Conservation (phyloP, 2,329 filamentous ascomycete genomes). For the Penicillium decumbens region DNA sequence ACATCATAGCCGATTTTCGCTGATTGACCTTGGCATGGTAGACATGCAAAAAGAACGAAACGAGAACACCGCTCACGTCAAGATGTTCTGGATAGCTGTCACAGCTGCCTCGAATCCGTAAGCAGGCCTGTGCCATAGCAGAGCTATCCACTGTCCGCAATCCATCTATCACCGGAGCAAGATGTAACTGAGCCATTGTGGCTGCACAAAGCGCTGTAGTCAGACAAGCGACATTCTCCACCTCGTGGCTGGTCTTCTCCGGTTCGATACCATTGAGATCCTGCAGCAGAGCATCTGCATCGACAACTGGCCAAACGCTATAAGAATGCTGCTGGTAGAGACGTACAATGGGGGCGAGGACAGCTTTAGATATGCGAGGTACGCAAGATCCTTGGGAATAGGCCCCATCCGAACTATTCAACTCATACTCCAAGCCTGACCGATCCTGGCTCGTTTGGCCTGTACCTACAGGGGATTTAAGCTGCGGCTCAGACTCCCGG, state of each 20-base stretch:
- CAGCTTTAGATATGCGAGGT: conserved; percentile 7
- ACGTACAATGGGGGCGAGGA: conserved; percentile 17
- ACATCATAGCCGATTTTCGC: conserved; percentile 27
- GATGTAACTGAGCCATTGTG: conserved; percentile 30
- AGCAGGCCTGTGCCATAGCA: conserved; percentile 20
- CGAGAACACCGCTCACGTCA: conserved; percentile 21
- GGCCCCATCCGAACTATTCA: background rate
- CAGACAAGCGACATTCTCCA: conserved; percentile 16
- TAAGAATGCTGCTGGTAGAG: conserved; percentile 26
- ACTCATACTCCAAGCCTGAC: background rate
- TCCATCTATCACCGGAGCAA: conserved; percentile 16
- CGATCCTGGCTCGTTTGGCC: background rate
- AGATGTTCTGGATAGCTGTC: conserved; percentile 14
- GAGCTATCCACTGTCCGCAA: conserved; percentile 15
- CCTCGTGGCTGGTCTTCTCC: conserved; percentile 5
- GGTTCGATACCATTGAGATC: conserved; percentile 10
- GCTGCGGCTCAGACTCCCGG: background rate
- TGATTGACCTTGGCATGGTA: conserved; percentile 32
- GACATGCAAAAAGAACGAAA: conserved; percentile 32
- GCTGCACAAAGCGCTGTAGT: conserved; percentile 28
- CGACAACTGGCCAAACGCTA: conserved; percentile 29
- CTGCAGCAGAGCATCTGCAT: conserved; percentile 18
- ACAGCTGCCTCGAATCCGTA: conserved; percentile 20
- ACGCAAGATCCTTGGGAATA: no score
- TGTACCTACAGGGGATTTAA: background rate